Percentiles rank a stretch among this genome's conserved stretches.
Conservation (phyloP, 441 rosid species). For the Adansonia gregorii region DNA sequence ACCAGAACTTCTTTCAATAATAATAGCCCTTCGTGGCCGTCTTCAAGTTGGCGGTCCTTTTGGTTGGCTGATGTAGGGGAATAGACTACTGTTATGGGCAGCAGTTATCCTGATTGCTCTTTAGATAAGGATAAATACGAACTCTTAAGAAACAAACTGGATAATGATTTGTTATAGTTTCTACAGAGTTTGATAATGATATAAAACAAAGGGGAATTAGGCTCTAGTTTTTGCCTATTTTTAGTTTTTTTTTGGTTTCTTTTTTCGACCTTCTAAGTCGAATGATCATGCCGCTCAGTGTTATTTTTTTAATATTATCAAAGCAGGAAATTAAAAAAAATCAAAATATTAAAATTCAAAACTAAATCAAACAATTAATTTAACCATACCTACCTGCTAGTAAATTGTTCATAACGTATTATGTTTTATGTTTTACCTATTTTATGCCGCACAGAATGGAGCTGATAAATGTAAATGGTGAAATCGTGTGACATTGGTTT, state of each 20-base stretch:
- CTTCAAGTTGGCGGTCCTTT: conserved; percentile 41
- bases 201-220: not conserved
- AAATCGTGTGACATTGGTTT: not conserved
- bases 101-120: not conserved
- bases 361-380: too few species aligned
- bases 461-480: not conserved
- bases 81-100: conserved; percentile 32
- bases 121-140: conserved; percentile 25
- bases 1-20: conserved; percentile 40
- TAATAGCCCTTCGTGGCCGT: conserved; percentile 31
- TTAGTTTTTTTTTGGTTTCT: not conserved
- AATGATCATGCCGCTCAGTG: not conserved
- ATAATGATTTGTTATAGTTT: not conserved
- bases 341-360: too few species aligned
- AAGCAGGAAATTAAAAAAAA: too few species aligned
- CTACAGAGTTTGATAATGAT: not conserved
- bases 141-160: conserved; percentile 20
- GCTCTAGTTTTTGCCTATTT: not conserved
- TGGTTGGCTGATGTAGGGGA: conserved; percentile 63
- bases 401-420: not conserved
- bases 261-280: not conserved
- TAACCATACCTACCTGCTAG: too few species aligned
- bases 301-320: not conserved
- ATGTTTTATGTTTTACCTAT: not conserved
- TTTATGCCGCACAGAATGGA: not conserved